Evolutionary conservation across 208 protist species (phyloP).

Genomic region (Trichomonas vaginalis): DNA sequence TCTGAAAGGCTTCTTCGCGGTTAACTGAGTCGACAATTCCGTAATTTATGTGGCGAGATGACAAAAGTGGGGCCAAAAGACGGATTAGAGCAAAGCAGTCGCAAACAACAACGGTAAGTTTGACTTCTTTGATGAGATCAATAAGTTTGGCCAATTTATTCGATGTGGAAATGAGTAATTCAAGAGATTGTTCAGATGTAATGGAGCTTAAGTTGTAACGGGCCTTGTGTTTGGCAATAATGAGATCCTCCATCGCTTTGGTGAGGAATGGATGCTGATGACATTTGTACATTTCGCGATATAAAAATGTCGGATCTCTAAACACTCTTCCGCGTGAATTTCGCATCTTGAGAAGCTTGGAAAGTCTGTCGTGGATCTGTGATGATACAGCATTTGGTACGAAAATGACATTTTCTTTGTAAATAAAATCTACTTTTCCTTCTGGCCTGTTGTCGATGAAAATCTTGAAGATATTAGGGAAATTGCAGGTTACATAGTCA

Average conservation of each 20-base stretch:
- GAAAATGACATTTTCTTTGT: background rate
- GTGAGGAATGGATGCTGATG: background rate
- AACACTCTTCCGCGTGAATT: background rate
- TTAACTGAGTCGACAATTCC: background rate
- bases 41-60: background rate
- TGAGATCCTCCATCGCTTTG: background rate
- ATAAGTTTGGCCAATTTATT: background rate
- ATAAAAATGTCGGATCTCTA: background rate
- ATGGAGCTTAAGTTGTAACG: background rate
- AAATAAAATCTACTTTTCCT: background rate
- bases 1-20: background rate
- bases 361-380: background rate
- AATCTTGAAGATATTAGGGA: background rate
- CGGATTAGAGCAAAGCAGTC: background rate
- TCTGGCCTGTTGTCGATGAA: background rate
- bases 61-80: background rate
- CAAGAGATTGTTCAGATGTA: background rate
- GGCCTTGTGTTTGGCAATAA: background rate
- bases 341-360: background rate
- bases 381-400: background rate
- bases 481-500: background rate
- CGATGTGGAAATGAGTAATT: background rate
- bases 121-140: background rate
- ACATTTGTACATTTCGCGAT: background rate
- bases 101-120: background rate